phyloP scores from a whole-genome alignment of 257 asterid genomes.

The Striga asiatica region DNA sequence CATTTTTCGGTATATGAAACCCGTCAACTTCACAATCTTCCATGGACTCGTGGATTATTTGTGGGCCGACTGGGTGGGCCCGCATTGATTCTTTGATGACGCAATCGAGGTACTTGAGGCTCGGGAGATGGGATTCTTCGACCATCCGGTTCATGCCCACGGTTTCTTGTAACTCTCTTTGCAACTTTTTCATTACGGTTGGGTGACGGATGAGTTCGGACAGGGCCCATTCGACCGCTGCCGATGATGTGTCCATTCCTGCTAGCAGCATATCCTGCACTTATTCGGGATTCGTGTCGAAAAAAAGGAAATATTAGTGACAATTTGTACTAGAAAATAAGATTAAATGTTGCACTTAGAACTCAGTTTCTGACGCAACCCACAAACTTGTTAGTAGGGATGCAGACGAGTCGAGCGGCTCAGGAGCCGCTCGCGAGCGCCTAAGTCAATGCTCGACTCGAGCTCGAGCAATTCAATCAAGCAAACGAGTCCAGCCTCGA shows the following conservation, averaged over 20 bases:
- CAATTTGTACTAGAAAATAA: no score
- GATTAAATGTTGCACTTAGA: no score
- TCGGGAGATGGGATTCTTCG: conserved; percentile 22
- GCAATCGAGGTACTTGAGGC: conserved; percentile 16
- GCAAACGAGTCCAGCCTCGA: no score
- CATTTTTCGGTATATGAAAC: conserved; percentile 10
- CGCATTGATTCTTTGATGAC: conserved; percentile 23
- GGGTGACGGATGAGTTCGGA: conserved; percentile 25
- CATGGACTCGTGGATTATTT: conserved; percentile 19
- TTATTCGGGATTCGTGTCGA: neutral
- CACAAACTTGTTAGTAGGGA: no score
- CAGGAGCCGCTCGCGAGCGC: no score
- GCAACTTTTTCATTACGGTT: conserved; percentile 15
- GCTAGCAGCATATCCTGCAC: conserved; percentile 22
- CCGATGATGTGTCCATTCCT: conserved; percentile 25
- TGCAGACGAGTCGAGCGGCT: no score
- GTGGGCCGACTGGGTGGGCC: conserved; percentile 21
- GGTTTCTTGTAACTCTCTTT: conserved; percentile 12
- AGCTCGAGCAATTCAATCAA: no score
- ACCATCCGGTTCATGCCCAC: conserved; percentile 21
- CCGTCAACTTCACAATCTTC: conserved; percentile 23
- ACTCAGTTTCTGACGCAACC: no score
- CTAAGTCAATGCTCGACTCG: no score
- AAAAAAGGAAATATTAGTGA: no score
- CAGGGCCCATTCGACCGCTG: conserved; percentile 24